Evolutionary conservation across 1,139 yeast species (phyloP).

Genomic region (Sugiyamaella pinicola): DNA sequence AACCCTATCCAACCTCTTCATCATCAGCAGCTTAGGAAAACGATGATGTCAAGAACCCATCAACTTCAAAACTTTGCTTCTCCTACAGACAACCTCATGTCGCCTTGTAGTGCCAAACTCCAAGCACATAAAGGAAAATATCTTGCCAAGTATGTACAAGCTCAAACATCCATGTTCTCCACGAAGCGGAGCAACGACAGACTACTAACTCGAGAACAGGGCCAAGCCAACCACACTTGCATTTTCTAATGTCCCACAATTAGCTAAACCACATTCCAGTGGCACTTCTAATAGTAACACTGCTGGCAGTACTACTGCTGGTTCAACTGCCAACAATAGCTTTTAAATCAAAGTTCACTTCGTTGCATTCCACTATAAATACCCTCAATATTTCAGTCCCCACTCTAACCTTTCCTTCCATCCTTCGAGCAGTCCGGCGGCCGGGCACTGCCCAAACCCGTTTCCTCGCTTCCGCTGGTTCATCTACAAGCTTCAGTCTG

Average conservation of each 20-base stretch:
- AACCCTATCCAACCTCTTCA: conserved; percentile 18
- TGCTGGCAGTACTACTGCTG: background rate
- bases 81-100: conserved; percentile 59
- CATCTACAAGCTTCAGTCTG: too few species aligned
- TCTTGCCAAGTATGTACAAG: conserved; percentile 36
- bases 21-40: conserved; percentile 16
- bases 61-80: conserved; percentile 48
- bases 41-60: conserved; percentile 14
- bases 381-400: conserved; percentile 11
- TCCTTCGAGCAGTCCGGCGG: too few species aligned
- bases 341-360: background rate
- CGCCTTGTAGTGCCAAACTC: conserved; percentile 60
- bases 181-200: background rate
- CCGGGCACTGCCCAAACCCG: conserved; percentile 14
- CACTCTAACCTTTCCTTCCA: background rate
- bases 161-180: too few species aligned
- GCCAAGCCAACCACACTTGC: conserved; percentile 17
- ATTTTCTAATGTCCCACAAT: conserved; percentile 13
- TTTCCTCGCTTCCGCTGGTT: conserved; percentile 6
- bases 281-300: background rate
- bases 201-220: conserved; percentile 4
- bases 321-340: background rate
- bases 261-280: background rate
- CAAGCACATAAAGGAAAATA: conserved; percentile 52
- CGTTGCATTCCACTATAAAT: background rate